Evolutionary conservation across 148 eudicot genomes (phyloP), one percentile per base, ranked within the genome.

Genomic region (Rheum nobile): DNA sequence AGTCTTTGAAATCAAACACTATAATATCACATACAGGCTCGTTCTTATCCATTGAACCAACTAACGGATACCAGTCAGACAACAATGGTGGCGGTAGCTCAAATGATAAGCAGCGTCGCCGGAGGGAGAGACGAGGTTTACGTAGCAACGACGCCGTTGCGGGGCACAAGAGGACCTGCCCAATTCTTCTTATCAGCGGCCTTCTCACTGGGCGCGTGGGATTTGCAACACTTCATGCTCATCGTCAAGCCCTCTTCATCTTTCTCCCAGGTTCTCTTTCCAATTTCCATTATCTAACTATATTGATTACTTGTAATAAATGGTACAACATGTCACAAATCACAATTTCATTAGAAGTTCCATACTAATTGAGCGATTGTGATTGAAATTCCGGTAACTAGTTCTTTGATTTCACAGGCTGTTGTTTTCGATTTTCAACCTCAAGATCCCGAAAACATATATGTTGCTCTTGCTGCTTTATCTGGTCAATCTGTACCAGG

Each of bases 351-450:
- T 3, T 32, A 57, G 65, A 31, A 2, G 35, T 29, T 65, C n/a
- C n/a, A n/a, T n/a, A n/a, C n/a, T n/a, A n/a, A n/a, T n/a, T n/a
- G n/a, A n/a, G n/a, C n/a, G 71, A 34, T 14, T 67, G 13, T 17
- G 39, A 67, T 17, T n/a, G 71, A 38, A 67, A 10, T 38, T 34
- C 42, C 16, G 21, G 21, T 67, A 35, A n/a, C n/a, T n/a, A n/a
- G n/a, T 68, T 1, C n/a, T 47, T 73, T 11, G 34, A 28, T 21
- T 37, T 34, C 50, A 75, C 75, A 91, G 96, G 86, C 75, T 8
- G 11, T 87, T 67, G 92, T 90, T 63, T 93, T 83, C 75, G 98
- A 93, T 89, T 93, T 93, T 83, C 99, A 95, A 81, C 99, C 99
- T 31, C 74, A 85, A 82, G 96, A 91, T 85, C 99, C 99, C 46